Conservation (phyloP, 1,139 yeast genomes). For the Yamadazyma atmosphaerica region DNA sequence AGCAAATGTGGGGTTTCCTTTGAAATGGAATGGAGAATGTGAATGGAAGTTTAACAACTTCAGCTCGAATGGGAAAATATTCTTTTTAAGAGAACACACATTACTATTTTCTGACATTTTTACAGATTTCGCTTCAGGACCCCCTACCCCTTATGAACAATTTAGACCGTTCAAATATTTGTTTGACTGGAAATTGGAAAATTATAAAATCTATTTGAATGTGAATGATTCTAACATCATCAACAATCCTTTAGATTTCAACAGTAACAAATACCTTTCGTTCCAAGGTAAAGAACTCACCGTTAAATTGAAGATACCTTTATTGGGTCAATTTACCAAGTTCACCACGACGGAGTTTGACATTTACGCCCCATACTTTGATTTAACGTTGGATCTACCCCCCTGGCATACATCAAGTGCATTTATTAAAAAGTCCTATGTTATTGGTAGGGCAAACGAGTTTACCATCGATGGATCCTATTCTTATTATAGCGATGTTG, state of each 20-base stretch:
- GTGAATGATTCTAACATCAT: slow-evolving; percentile 87
- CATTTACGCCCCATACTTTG: slow-evolving; percentile 59
- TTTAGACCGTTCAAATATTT: slow-evolving; percentile 70
- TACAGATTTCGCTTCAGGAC: slow-evolving; percentile 76
- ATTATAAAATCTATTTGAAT: slow-evolving; percentile 67
- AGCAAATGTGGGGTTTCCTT: slow-evolving; percentile 66
- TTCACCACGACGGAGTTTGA: slow-evolving; percentile 56
- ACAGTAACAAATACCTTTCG: slow-evolving; percentile 74
- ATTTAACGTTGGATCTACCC: slow-evolving; percentile 71
- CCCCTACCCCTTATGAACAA: slow-evolving; percentile 68
- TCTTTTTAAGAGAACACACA: slow-evolving; percentile 81
- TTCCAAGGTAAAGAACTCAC: slow-evolving; percentile 65
- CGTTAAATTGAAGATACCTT: slow-evolving; percentile 55
- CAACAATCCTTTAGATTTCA: slow-evolving; percentile 82
- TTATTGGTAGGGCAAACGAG: slow-evolving; percentile 64
- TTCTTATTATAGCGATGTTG: slow-evolving; percentile 57
- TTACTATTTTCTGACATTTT: slow-evolving; percentile 71
- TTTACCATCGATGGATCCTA: slow-evolving; percentile 68
- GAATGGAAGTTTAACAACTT: slow-evolving; percentile 62
- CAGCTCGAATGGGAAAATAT: slow-evolving; percentile 57
- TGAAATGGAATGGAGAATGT: slow-evolving; percentile 79
- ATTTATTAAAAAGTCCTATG: slow-evolving; percentile 59
- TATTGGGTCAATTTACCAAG: slow-evolving; percentile 58
- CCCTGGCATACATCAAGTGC: slow-evolving; percentile 88
- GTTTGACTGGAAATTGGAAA: slow-evolving; percentile 57